phyloP scores from a whole-genome alignment of 1,284 basidiomycete genomes.

The Rhizopogon parksii region DNA sequence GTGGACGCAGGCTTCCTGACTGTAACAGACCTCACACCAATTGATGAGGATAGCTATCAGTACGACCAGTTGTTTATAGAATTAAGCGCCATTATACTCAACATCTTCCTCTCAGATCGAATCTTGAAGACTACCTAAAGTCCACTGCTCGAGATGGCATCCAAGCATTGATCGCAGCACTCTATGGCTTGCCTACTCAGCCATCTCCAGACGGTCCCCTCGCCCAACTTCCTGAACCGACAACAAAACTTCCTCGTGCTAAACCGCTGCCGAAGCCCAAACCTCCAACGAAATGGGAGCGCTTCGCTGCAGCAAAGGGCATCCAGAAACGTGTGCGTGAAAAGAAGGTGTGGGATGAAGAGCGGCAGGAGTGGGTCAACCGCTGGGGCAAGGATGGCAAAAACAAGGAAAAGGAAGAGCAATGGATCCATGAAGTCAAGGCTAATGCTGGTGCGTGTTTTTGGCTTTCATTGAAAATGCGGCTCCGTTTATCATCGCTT shows the following conservation, averaged over 20 bases:
- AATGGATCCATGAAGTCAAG: constrained; percentile 92
- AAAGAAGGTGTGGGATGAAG: constrained; percentile 90
- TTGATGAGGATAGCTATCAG: constrained; percentile 77
- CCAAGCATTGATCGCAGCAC: constrained; percentile 72
- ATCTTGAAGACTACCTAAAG: constrained; percentile 78
- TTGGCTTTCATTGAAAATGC: constrained; percentile 3
- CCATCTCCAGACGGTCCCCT: constrained; percentile 79
- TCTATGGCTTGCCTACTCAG: constrained; percentile 80
- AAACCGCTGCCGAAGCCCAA: constrained; percentile 93
- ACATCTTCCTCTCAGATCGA: constrained; percentile 26
- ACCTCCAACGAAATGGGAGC: constrained; percentile 94
- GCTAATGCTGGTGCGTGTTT: constrained; percentile 67
- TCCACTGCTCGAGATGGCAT: constrained; percentile 81
- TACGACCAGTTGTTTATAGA: constrained; percentile 30
- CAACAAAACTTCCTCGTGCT: constrained; percentile 75
- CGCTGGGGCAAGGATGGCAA: constrained; percentile 90
- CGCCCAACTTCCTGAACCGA: constrained; percentile 74
- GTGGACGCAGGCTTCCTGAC: constrained; percentile 81
- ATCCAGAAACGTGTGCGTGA: constrained; percentile 81
- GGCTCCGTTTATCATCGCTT: constrained; percentile 1
- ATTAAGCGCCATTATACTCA: not conserved
- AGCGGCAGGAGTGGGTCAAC: constrained; percentile 87
- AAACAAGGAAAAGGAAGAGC: constrained; percentile 83
- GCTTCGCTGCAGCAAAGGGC: constrained; percentile 91
- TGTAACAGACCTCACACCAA: constrained; percentile 82